Conservation (phyloP, 2,329 filamentous ascomycete species). For the Cryphonectria japonica region DNA sequence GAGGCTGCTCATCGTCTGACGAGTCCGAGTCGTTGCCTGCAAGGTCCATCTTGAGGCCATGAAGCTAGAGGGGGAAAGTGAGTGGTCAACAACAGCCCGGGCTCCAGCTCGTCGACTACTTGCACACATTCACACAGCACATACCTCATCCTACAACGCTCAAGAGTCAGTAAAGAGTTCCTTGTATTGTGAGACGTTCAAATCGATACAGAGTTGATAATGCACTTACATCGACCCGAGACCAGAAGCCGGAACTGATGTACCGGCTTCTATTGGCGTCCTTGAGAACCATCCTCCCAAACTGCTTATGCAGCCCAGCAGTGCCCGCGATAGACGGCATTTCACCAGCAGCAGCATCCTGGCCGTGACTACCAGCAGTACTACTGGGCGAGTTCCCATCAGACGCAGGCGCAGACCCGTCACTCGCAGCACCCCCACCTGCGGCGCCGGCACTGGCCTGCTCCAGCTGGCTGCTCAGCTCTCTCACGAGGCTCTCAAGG, state of each 20-base stretch:
- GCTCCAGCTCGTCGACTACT: background rate
- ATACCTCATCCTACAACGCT: slow-evolving; percentile 16
- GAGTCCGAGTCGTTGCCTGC: slow-evolving; percentile 41
- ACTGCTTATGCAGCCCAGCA: slow-evolving; percentile 42
- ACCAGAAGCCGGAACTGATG: slow-evolving; percentile 59
- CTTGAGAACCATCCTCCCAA: slow-evolving; percentile 52
- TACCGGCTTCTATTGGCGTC: slow-evolving; percentile 51
- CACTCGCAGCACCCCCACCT: slow-evolving; percentile 28
- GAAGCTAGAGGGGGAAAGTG: slow-evolving; percentile 40
- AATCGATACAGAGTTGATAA: background rate
- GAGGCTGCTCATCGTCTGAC: slow-evolving; percentile 44
- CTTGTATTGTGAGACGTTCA: too few species aligned
- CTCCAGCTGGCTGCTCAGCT: slow-evolving; percentile 51
- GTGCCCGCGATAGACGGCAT: slow-evolving; percentile 17
- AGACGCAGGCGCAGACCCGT: slow-evolving; percentile 35
- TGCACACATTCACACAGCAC: background rate
- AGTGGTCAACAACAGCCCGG: slow-evolving; percentile 27
- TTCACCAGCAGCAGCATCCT: slow-evolving; percentile 27
- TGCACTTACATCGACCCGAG: slow-evolving; percentile 54
- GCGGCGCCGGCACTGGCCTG: slow-evolving; percentile 42
- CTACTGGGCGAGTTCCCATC: slow-evolving; percentile 37
- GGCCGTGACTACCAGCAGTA: slow-evolving; percentile 32
- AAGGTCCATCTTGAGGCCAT: slow-evolving; percentile 48
- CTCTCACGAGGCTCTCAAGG: slow-evolving; percentile 56
- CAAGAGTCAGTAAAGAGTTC: background rate